Conservation (phyloP, 1,139 yeast species). For the Pneumocystis jirovecii region DNA sequence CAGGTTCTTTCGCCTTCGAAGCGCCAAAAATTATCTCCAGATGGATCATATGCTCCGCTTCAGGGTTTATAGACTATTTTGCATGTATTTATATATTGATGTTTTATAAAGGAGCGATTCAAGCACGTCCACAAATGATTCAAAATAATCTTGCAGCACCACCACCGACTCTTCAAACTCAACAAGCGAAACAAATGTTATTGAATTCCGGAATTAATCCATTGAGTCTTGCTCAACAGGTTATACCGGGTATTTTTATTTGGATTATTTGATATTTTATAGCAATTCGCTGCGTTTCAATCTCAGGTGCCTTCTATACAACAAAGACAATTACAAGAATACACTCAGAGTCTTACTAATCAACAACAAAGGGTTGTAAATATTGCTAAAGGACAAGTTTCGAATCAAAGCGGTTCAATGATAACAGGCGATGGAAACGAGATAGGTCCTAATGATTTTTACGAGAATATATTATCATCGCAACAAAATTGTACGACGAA, state of each 20-base stretch:
- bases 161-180: background rate
- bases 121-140: constrained; percentile 2
- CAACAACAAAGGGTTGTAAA: constrained; percentile 20
- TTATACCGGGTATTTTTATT: background rate
- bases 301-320: constrained; percentile 13
- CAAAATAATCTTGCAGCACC: constrained; percentile 2
- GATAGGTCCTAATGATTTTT: background rate
- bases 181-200: constrained; percentile 24
- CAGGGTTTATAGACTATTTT: background rate
- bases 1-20: constrained; percentile 23
- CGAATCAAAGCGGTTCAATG: constrained; percentile 2
- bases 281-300: constrained; percentile 14
- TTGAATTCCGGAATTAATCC: constrained; percentile 18
- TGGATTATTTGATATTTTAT: background rate
- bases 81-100: background rate
- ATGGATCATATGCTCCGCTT: constrained; percentile 20
- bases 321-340: constrained; percentile 11
- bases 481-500: constrained; percentile 2
- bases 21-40: constrained; percentile 27
- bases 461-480: background rate
- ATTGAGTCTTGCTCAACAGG: constrained; percentile 9
- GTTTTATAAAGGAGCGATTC: background rate
- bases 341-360: constrained; percentile 14
- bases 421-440: constrained; percentile 8
- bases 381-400: constrained; percentile 15